Evolutionary conservation across 1,284 basidiomycete genomes (phyloP).

Genomic region (Ustilago bromivora): DNA sequence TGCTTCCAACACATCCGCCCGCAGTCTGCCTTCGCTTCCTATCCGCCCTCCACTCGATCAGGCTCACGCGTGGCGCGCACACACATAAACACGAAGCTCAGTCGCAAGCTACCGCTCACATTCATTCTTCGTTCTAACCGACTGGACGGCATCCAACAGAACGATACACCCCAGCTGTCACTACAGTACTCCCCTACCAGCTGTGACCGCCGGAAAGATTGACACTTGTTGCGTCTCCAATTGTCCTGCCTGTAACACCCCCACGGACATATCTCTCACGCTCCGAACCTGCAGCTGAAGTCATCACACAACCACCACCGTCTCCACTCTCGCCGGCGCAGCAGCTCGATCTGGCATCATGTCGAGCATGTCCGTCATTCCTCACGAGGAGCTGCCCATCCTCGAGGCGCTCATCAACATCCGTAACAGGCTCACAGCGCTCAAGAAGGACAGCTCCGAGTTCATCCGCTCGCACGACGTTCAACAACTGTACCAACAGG

Average conservation of each 20-base stretch:
- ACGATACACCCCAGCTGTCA: background rate
- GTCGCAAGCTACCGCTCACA: background rate
- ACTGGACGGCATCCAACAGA: background rate
- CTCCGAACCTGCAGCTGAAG: background rate
- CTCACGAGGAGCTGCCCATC: conserved; percentile 81
- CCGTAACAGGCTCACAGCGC: conserved; percentile 82
- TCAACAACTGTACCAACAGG: conserved; percentile 89
- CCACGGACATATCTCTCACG: background rate
- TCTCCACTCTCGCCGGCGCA: background rate
- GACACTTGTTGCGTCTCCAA: background rate
- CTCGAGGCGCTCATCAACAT: conserved; percentile 96
- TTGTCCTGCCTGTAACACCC: background rate
- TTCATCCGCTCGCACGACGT: conserved; percentile 94
- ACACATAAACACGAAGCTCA: background rate
- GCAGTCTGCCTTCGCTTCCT: background rate
- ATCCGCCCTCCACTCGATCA: background rate
- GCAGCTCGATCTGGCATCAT: conserved; percentile 20
- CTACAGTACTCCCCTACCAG: background rate
- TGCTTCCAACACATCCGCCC: background rate
- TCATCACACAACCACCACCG: background rate
- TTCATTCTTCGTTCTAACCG: background rate
- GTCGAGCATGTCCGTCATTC: conserved; percentile 67
- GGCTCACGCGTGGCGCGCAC: background rate
- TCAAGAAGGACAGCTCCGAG: conserved; percentile 87
- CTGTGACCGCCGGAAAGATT: background rate